phyloP scores from a whole-genome alignment of 306 rosid species.

The Geum urbanum region DNA sequence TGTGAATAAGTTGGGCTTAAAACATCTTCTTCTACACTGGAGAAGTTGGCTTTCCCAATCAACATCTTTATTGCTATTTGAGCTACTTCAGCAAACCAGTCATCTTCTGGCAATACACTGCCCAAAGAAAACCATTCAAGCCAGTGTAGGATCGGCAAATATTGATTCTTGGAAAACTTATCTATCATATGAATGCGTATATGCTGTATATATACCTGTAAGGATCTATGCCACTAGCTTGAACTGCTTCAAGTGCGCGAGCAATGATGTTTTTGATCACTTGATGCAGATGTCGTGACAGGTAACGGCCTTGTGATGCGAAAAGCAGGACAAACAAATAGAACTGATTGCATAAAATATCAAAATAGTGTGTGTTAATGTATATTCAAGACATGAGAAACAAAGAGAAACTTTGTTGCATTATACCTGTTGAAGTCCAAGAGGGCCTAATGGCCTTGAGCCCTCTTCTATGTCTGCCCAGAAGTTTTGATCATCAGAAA shows the following conservation, averaged over 20 bases:
- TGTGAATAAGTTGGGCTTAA: slow-evolving; percentile 55
- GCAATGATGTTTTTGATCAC: slow-evolving; percentile 65
- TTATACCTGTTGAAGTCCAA: slow-evolving; percentile 93
- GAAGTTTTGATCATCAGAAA: slow-evolving; percentile 78
- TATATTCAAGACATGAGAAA: neutral
- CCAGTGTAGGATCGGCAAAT: neutral
- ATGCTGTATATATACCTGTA: slow-evolving; percentile 47
- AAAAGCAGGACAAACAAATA: slow-evolving; percentile 86
- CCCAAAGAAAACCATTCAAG: slow-evolving; percentile 15
- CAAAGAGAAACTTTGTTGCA: neutral
- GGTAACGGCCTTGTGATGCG: slow-evolving; percentile 82
- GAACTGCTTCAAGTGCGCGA: slow-evolving; percentile 68
- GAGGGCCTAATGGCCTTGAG: slow-evolving; percentile 62
- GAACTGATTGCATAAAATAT: slow-evolving; percentile 48
- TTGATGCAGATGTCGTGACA: slow-evolving; percentile 79
- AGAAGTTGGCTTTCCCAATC: slow-evolving; percentile 61
- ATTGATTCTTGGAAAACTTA: neutral
- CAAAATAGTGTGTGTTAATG: neutral
- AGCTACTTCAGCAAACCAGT: slow-evolving; percentile 89
- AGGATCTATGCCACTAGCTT: slow-evolving; percentile 82
- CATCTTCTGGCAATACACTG: slow-evolving; percentile 84
- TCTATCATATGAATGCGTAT: neutral
- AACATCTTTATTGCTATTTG: slow-evolving; percentile 79
- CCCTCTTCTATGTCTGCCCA: slow-evolving; percentile 83
- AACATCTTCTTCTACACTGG: slow-evolving; percentile 46